Evolutionary conservation across 225 moss, liverwort and hornwort genomes (phyloP).

Genomic region (Thuidium tamariscinum): DNA sequence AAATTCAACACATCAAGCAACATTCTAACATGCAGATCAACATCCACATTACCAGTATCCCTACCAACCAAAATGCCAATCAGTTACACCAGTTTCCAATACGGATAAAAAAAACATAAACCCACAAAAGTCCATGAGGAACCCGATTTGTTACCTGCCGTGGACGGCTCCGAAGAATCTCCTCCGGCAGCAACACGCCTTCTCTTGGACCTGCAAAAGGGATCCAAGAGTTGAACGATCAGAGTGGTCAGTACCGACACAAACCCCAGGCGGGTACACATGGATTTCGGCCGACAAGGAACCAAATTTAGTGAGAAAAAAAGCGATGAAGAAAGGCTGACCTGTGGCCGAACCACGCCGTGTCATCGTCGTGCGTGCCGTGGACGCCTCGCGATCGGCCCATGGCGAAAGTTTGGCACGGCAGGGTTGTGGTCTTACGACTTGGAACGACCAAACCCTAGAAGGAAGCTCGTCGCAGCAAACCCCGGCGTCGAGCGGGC

Average conservation of each 20-base stretch:
- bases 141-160: conserved; percentile 36
- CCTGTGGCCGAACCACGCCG: conserved; percentile 92
- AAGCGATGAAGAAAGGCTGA: not conserved
- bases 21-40: not conserved
- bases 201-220: conserved; percentile 71
- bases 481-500: not conserved
- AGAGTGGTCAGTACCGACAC: not conserved
- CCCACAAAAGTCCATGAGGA: not conserved
- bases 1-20: not conserved
- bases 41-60: not conserved
- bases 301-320: not conserved
- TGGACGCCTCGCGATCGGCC: conserved; percentile 85
- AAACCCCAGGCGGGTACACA: not conserved
- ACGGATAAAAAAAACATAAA: not conserved
- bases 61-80: not conserved
- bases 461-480: not conserved
- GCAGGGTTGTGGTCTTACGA: not conserved
- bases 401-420: conserved; percentile 24
- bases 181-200: conserved; percentile 71
- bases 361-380: conserved; percentile 75
- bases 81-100: not conserved
- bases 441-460: conserved; percentile 19
- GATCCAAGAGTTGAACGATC: not conserved
- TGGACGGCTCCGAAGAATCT: conserved; percentile 59
- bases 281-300: not conserved